phyloP scores from a whole-genome alignment of 352 stramenopile species.

The Sclerospora graminicola region DNA sequence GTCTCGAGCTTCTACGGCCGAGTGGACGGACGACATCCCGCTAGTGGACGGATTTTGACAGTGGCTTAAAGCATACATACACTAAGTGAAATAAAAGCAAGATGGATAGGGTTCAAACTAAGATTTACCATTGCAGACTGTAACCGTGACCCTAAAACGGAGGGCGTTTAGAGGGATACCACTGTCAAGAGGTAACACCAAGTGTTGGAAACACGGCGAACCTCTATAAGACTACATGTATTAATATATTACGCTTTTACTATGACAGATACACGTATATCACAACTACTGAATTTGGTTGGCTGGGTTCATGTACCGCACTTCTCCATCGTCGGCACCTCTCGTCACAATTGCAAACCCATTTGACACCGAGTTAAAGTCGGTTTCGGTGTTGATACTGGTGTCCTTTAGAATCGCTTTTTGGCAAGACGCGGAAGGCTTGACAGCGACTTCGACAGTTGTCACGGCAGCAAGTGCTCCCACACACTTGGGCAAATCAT shows the following conservation, averaged over 20 bases:
- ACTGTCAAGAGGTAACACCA: too few relatives aligned
- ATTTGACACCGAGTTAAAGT: constrained; percentile 33
- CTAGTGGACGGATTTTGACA: background rate
- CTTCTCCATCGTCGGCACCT: constrained; percentile 32
- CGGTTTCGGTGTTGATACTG: constrained; percentile 38
- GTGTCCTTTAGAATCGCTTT: constrained; percentile 40
- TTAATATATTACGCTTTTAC: too few relatives aligned
- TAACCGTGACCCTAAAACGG: too few relatives aligned
- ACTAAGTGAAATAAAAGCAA: too few relatives aligned
- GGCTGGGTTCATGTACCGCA: constrained; percentile 38
- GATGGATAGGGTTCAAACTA: too few relatives aligned
- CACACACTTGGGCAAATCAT: constrained; percentile 48
- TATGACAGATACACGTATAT: too few relatives aligned
- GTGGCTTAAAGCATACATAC: too few relatives aligned
- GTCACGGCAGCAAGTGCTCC: constrained; percentile 34
- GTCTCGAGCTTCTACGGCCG: constrained; percentile 21
- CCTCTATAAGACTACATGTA: too few relatives aligned
- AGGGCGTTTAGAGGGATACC: too few relatives aligned
- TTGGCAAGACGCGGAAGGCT: constrained; percentile 28
- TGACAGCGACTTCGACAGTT: constrained; percentile 28
- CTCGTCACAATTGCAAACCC: constrained; percentile 59
- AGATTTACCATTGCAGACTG: too few relatives aligned
- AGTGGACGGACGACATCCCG: constrained; percentile 8
- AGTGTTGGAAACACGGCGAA: too few relatives aligned
- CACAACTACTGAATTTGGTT: too few relatives aligned